A percentile compares a stretch with the other conserved stretches of the same genome.
Evolutionary conservation across 176 grass and related monocot genomes (phyloP).

Genomic region (Raddia guianensis): DNA sequence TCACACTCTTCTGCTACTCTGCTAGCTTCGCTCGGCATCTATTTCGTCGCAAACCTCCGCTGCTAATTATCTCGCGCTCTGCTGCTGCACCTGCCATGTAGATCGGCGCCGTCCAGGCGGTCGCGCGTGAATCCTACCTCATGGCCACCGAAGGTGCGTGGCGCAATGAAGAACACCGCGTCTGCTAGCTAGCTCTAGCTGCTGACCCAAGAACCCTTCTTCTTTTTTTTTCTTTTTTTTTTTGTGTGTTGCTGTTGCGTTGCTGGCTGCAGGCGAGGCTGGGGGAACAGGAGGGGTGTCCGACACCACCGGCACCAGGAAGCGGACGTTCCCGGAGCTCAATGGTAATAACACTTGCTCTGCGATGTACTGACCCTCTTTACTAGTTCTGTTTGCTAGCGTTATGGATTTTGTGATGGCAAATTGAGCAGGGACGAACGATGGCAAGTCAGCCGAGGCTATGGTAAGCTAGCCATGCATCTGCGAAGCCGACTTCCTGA

Average conservation of each 20-base stretch:
- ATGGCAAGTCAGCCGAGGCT: constrained; percentile 69
- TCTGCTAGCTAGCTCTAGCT: no score
- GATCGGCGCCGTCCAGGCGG: constrained; percentile 82
- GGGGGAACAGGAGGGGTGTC: constrained; percentile 41
- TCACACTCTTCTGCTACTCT: no score
- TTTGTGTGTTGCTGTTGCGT: no score
- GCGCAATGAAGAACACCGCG: no score
- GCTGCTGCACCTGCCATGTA: neutral
- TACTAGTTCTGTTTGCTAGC: neutral
- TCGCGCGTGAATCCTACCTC: constrained; percentile 73
- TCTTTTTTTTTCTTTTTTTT: no score
- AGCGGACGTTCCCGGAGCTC: constrained; percentile 50
- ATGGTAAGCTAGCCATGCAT: constrained; percentile 50
- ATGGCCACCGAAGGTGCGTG: constrained; percentile 66
- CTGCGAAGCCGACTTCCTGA: neutral
- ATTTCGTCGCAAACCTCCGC: neutral
- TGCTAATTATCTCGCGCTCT: no score
- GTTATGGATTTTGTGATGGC: neutral
- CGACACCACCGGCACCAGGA: constrained; percentile 41
- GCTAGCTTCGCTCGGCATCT: no score
- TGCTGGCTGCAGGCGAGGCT: constrained; percentile 30
- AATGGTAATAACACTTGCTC: neutral
- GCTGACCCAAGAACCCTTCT: no score
- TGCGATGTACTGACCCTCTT: neutral
- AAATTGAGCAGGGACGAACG: constrained; percentile 54